Conservation (phyloP, 2,329 filamentous ascomycete species). For the Ascochyta clinopodiicola region DNA sequence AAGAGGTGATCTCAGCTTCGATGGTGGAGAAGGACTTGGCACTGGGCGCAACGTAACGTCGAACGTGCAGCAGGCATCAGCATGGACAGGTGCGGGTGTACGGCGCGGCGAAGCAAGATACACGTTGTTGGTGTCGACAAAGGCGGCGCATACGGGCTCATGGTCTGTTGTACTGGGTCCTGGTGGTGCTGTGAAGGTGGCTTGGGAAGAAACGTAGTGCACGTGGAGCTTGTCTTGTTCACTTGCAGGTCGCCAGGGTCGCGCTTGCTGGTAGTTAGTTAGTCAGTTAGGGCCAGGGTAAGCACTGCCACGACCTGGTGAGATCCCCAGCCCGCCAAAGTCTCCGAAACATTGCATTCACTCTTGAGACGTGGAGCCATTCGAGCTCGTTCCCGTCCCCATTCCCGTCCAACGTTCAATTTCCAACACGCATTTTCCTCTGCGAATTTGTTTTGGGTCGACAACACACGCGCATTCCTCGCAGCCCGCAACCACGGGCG, state of each 20-base stretch:
- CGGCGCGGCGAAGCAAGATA: slow-evolving; percentile 2
- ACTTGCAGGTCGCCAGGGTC: slow-evolving; percentile 12
- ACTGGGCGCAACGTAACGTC: slow-evolving; percentile 18
- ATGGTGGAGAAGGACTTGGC: slow-evolving; percentile 14
- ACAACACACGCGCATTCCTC: slow-evolving; percentile 17
- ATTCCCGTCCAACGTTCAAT: background rate
- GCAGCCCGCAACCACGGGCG: background rate
- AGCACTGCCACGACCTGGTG: slow-evolving; percentile 21
- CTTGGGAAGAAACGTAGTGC: background rate
- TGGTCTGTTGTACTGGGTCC: background rate
- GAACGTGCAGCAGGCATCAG: slow-evolving; percentile 8
- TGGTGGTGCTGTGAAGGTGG: background rate
- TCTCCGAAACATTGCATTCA: slow-evolving; percentile 16
- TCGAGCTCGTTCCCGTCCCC: background rate
- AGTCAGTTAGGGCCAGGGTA: slow-evolving; percentile 4
- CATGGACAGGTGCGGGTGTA: background rate
- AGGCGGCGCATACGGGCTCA: background rate
- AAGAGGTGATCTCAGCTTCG: slow-evolving; percentile 16
- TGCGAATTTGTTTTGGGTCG: background rate
- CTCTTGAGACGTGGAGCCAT: slow-evolving; percentile 15
- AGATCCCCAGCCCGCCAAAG: slow-evolving; percentile 19
- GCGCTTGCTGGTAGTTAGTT: slow-evolving; percentile 11
- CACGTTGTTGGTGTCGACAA: background rate
- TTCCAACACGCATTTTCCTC: no score
- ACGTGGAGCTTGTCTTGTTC: background rate